Conservation (phyloP, 768 basidiomycete genomes). For the Podaxis sp. region DNA sequence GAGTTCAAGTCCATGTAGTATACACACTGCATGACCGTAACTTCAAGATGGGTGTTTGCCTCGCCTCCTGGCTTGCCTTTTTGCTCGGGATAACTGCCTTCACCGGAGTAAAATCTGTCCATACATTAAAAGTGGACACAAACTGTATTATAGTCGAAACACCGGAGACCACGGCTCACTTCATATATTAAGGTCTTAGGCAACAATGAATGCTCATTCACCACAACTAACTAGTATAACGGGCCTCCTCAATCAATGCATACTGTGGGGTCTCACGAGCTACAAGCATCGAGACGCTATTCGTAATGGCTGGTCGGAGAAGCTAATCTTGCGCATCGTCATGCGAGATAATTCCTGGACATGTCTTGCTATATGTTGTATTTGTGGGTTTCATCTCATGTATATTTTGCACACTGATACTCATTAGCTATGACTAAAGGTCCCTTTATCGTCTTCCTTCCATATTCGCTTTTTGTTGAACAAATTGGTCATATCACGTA, state of each 20-base stretch:
- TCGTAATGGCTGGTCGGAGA: neutral
- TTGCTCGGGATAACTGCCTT: neutral
- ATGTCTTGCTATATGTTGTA: slow-evolving; percentile 3
- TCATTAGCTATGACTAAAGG: neutral
- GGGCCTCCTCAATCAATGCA: neutral
- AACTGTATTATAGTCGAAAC: neutral
- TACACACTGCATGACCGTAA: slow-evolving; percentile 1
- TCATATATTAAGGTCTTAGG: neutral
- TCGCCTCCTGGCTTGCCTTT: neutral
- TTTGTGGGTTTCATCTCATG: neutral
- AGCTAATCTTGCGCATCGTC: neutral
- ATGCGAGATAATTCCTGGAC: slow-evolving; percentile 2
- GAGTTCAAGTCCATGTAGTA: neutral
- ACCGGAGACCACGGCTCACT: neutral
- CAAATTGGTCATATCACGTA: slow-evolving; percentile 1
- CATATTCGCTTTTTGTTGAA: neutral
- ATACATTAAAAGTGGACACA: neutral
- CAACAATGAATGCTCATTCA: neutral
- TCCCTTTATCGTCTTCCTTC: neutral
- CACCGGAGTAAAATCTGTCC: neutral
- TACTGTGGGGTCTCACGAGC: neutral
- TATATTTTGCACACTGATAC: neutral
- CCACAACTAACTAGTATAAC: neutral
- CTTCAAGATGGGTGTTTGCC: neutral
- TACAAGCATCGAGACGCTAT: neutral